Evolutionary conservation across 768 basidiomycete genomes (phyloP), one percentile per base, ranked within the genome.

Genomic region (Strobilomyces dryophilus): DNA sequence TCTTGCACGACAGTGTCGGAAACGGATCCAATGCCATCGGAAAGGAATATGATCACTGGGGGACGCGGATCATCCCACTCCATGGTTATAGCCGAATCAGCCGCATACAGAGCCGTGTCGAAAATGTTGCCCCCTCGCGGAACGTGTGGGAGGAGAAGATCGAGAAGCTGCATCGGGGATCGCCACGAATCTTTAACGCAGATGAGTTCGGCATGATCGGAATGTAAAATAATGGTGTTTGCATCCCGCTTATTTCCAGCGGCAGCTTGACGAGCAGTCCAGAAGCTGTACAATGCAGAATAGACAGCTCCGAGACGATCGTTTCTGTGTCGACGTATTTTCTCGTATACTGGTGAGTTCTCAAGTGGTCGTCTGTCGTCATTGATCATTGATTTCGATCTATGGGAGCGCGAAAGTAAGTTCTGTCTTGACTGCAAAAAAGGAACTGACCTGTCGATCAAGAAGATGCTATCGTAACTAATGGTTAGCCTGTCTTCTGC

Each of bases 241-340:
- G 83, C 71, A 59, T 84, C 83, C 20, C 72, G 66, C 17, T 77
- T 72, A 4, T 48, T 4, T 49, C 60, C 59, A 44, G 70, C 31
- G 8, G 74, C 72, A 15, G 71, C 66, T 27, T 73, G 70, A 4
- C 83, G 74, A 3, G 84, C 74, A 1, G 65, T 57, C 81, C 79
- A 85, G 59, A 84, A 84, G 17, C 64, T 67, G 53, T 81, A 64
- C 7, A 84, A 56, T 1, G 82, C 73, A 5, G 79, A 74, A 27
- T 76, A 78, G 3, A 82, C 83, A 0, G 82, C 80, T 1, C 83
- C 83, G 10, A 82, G 71, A n/a, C 83, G 68, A 59, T 85, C 77
- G 47, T 79, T 65, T 46, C 66, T 67, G 8, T 51, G 53, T 5
- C 54, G 49, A 3, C 61, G 47, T 34, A 82, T 76, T 18, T 5